Percentiles rank a stretch among this genome's conserved stretches.
Evolutionary conservation across 441 rosid species (phyloP).

Genomic region (Corymbia calophylla): DNA sequence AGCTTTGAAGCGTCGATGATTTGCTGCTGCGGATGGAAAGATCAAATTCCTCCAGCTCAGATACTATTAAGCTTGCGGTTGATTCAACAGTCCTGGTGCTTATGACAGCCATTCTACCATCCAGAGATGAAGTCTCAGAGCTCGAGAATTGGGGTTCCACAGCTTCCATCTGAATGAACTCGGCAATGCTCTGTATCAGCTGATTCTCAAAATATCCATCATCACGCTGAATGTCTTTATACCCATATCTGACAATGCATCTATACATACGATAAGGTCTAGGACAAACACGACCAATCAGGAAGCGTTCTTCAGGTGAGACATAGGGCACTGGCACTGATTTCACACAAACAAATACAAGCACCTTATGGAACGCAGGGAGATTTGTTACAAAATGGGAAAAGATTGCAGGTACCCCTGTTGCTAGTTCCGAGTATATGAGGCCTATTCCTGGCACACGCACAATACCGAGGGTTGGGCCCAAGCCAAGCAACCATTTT

Average conservation of each 20-base stretch:
- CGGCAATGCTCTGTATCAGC: conserved; percentile 83
- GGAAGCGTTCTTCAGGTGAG: conserved; percentile 80
- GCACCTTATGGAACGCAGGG: conserved; percentile 83
- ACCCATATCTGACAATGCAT: conserved; percentile 90
- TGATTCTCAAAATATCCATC: conserved; percentile 78
- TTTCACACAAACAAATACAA: conserved; percentile 91
- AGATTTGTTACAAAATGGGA: conserved; percentile 92
- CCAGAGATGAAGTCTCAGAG: conserved; percentile 56
- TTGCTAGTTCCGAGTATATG: conserved; percentile 80
- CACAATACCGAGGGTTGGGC: conserved; percentile 92
- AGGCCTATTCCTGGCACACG: conserved; percentile 96
- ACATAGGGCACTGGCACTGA: conserved; percentile 91
- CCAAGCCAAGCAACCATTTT: conserved; percentile 82
- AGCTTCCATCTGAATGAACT: conserved; percentile 94
- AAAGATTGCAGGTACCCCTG: conserved; percentile 89
- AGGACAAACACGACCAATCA: conserved; percentile 91
- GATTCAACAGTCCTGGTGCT: conserved; percentile 48
- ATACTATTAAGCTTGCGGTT: conserved; percentile 39
- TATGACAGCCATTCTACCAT: conserved; percentile 93
- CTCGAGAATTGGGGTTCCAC: conserved; percentile 45
- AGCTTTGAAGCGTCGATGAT: conserved; percentile 56
- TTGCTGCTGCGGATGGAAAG: conserved; percentile 57
- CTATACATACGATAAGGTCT: conserved; percentile 91
- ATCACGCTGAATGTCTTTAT: conserved; percentile 81
- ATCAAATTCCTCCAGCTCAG: conserved; percentile 41